A percentile compares a stretch with the other conserved stretches of the same genome.
phyloP scores from a whole-genome alignment of 805 yeast species.

The Gaillardinia entomophila region DNA sequence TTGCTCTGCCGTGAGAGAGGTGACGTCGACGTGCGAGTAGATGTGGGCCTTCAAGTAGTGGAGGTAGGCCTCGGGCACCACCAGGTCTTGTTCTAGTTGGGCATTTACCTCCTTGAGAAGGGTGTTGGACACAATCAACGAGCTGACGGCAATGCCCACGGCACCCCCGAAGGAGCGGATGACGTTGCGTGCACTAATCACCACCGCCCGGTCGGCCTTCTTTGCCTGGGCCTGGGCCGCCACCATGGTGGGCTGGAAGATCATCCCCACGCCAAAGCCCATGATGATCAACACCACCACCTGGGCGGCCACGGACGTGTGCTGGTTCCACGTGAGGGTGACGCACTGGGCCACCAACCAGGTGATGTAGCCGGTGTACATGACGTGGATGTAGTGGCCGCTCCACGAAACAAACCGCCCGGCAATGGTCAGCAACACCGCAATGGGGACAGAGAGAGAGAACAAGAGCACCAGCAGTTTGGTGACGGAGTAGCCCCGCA shows the following conservation, averaged over 20 bases:
- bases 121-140: conserved; percentile 33
- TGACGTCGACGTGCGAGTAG: conserved; percentile 9
- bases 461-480: conserved; percentile 14
- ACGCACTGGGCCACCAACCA: conserved; percentile 22
- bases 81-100: conserved; percentile 3
- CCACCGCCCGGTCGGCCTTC: conserved; percentile 52
- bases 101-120: conserved; percentile 16
- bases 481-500: conserved; percentile 14
- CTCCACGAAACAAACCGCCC: conserved; percentile 11
- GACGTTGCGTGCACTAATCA: conserved; percentile 52
- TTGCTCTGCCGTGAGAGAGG: conserved; percentile 13
- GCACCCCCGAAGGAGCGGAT: conserved; percentile 59
- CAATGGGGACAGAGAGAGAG: conserved; percentile 19
- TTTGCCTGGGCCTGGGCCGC: conserved; percentile 50
- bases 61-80: conserved; percentile 9
- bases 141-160: conserved; percentile 47
- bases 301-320: conserved; percentile 18
- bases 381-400: conserved; percentile 14
- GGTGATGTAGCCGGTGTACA: conserved; percentile 13
- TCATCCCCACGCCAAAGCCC: conserved; percentile 40
- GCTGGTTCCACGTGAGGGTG: conserved; percentile 14
- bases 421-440: conserved; percentile 13
- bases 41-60: conserved; percentile 20
- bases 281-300: conserved; percentile 13
- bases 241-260: conserved; percentile 52